Evolutionary conservation across 176 grass and related monocot genomes (phyloP).

Genomic region (Eleusine indica): DNA sequence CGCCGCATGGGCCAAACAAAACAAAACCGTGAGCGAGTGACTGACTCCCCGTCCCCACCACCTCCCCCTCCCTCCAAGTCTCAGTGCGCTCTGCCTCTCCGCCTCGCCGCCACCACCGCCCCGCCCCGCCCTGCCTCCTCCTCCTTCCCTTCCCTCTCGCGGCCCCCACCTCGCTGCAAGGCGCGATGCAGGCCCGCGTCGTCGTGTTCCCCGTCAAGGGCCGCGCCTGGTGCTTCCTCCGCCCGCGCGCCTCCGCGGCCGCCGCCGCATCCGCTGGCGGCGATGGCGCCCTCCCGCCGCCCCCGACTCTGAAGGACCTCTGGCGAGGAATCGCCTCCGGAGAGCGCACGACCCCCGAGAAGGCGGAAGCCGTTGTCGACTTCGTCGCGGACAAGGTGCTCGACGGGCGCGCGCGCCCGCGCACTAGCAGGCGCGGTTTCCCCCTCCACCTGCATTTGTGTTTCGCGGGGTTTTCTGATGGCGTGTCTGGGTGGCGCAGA

Average conservation of each 20-base stretch:
- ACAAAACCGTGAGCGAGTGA: not conserved
- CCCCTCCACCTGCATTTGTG: not conserved
- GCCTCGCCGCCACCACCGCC: conserved; percentile 1
- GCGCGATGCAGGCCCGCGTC: conserved; percentile 74
- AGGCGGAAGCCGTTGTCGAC: conserved; percentile 64
- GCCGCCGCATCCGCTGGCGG: not conserved
- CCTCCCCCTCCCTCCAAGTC: not conserved
- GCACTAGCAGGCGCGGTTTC: not conserved
- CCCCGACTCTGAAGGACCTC: conserved; percentile 55
- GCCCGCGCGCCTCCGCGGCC: conserved; percentile 25
- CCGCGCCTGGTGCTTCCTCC: conserved; percentile 73
- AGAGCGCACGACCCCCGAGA: conserved; percentile 50
- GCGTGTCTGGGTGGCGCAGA: conserved; percentile 39
- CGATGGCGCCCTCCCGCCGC: conserved; percentile 27
- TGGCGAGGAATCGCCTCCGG: conserved; percentile 61
- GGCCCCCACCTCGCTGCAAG: not conserved
- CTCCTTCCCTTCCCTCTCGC: not conserved
- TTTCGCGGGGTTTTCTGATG: conserved; percentile 20
- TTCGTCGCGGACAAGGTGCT: conserved; percentile 79
- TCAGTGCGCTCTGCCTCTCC: not conserved
- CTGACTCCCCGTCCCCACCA: conserved; percentile 21
- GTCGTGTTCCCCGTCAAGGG: conserved; percentile 86
- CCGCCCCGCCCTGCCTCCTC: not conserved
- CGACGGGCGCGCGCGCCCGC: not conserved
- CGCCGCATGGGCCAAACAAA: not conserved